Evolutionary conservation across 306 rosid species (phyloP).

Genomic region (Oemleria cerasiformis): DNA sequence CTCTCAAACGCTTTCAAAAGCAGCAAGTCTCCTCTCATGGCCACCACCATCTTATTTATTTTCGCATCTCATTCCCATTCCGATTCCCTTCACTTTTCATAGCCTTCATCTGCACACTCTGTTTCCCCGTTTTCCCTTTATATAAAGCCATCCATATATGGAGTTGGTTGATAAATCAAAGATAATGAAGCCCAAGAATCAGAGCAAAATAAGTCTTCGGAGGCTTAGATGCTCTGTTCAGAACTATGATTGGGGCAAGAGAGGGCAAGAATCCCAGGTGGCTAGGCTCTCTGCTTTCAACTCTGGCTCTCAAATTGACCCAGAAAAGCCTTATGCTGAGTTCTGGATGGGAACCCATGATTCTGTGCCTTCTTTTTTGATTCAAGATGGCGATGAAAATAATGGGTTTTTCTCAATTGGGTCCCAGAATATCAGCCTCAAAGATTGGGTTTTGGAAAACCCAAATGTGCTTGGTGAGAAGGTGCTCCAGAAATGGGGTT

Average conservation of each 20-base stretch:
- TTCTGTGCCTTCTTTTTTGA: constrained; percentile 78
- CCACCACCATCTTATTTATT: background rate
- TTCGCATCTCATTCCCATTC: constrained; percentile 16
- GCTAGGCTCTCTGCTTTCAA: constrained; percentile 60
- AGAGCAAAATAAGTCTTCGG: constrained; percentile 28
- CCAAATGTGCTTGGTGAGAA: constrained; percentile 67
- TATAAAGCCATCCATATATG: background rate
- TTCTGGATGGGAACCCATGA: constrained; percentile 95
- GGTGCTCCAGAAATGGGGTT: constrained; percentile 72
- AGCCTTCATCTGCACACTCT: constrained; percentile 4
- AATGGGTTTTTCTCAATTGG: constrained; percentile 21
- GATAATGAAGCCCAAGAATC: constrained; percentile 8
- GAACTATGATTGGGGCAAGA: constrained; percentile 86
- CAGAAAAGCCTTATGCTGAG: constrained; percentile 72
- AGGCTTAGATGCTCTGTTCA: constrained; percentile 64
- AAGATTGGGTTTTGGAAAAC: constrained; percentile 66
- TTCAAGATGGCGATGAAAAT: constrained; percentile 15
- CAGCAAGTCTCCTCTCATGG: constrained; percentile 11
- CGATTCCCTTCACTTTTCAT: background rate
- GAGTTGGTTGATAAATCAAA: background rate
- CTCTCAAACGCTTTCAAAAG: constrained; percentile 43
- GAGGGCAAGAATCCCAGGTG: constrained; percentile 51
- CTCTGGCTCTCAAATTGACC: constrained; percentile 45
- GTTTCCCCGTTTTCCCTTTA: background rate
- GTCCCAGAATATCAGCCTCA: constrained; percentile 37